Conservation (phyloP, 768 basidiomycete species). For the Asterophora parasitica region DNA sequence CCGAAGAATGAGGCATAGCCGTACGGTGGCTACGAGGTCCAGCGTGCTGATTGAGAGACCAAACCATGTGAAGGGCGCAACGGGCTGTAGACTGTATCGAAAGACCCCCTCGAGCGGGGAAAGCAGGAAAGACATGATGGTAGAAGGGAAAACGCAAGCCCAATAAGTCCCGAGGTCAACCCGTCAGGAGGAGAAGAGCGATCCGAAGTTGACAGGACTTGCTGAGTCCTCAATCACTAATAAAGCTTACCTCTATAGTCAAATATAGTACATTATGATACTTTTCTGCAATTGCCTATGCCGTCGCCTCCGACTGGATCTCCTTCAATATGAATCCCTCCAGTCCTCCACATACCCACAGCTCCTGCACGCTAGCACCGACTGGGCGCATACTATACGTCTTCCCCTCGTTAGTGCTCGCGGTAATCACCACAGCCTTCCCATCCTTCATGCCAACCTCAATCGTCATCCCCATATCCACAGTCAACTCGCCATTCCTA, state of each 20-base stretch:
- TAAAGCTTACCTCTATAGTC: too few relatives aligned
- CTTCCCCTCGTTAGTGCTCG: conserved; percentile 38
- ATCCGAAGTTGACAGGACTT: too few relatives aligned
- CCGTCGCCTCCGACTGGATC: conserved; percentile 37
- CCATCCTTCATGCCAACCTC: conserved; percentile 70
- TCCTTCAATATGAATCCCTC: conserved; percentile 88
- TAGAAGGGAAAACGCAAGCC: conserved; percentile 2
- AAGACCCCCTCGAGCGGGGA: conserved; percentile 20
- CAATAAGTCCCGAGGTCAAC: background rate
- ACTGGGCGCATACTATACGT: conserved; percentile 70
- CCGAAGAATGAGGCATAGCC: conserved; percentile 65
- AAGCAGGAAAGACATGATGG: conserved; percentile 27
- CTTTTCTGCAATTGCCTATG: conserved; percentile 2
- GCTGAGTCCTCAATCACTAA: too few relatives aligned
- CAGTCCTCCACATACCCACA: conserved; percentile 93
- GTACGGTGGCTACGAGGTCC: conserved; percentile 62
- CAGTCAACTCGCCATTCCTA: conserved; percentile 76
- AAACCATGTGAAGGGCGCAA: conserved; percentile 67
- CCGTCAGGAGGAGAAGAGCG: background rate
- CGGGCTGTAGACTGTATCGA: conserved; percentile 51
- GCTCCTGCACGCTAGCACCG: conserved; percentile 92
- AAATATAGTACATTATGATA: background rate
- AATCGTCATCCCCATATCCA: conserved; percentile 64
- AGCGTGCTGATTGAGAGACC: conserved; percentile 55
- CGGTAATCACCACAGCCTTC: conserved; percentile 48